Evolutionary conservation across 2,329 filamentous ascomycete species (phyloP).

Genomic region (Aspergillus eucalypticola): DNA sequence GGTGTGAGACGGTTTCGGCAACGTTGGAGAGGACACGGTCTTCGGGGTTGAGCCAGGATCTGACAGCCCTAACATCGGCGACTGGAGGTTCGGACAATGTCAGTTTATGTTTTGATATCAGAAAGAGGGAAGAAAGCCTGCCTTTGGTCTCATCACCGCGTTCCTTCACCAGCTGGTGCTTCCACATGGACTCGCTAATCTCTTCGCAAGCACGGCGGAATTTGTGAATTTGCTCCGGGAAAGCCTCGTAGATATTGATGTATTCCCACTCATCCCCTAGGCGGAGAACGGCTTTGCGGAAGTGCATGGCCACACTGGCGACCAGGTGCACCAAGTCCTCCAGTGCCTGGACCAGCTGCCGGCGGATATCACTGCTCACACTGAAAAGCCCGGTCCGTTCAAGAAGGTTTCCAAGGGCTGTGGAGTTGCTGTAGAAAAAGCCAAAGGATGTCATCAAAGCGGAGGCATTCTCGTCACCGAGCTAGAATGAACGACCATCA

Average conservation of each 20-base stretch:
- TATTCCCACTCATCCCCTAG: constrained; percentile 20
- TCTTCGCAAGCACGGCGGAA: constrained; percentile 39
- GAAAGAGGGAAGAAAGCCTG: constrained; percentile 7
- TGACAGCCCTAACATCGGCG: constrained; percentile 33
- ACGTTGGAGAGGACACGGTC: constrained; percentile 49
- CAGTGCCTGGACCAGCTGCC: constrained; percentile 46
- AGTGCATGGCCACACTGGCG: constrained; percentile 37
- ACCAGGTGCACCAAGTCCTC: constrained; percentile 39
- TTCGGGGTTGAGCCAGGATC: constrained; percentile 47
- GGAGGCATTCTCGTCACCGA: constrained; percentile 50
- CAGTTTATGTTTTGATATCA: neutral
- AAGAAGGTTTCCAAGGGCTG: constrained; percentile 45
- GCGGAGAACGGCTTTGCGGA: constrained; percentile 31
- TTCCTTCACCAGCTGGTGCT: constrained; percentile 38
- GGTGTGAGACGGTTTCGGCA: constrained; percentile 45
- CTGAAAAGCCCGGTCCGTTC: constrained; percentile 51
- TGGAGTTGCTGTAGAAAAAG: constrained; percentile 53
- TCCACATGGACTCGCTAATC: constrained; percentile 44
- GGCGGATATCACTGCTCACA: constrained; percentile 50
- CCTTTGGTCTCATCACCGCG: constrained; percentile 33
- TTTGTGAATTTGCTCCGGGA: constrained; percentile 37
- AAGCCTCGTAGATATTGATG: constrained; percentile 42
- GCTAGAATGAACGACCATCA: constrained; percentile 29
- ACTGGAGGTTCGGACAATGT: constrained; percentile 19
- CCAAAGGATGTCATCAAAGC: constrained; percentile 55